Conservation (phyloP, 257 asterid species). For the Mentha longifolia region DNA sequence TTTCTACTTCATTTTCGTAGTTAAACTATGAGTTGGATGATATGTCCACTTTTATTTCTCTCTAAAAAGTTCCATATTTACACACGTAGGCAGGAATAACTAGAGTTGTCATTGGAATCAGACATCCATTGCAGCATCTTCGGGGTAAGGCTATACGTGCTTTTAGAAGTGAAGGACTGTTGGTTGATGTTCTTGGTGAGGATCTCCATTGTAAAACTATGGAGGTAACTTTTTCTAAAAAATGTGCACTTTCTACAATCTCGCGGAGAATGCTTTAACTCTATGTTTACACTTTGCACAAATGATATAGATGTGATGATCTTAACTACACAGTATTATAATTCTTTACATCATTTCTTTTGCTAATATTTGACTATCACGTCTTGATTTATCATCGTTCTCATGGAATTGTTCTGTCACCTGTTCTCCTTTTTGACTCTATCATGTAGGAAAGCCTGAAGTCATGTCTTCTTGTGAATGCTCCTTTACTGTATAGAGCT, state of each 20-base stretch:
- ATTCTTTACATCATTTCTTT: conserved; percentile 10
- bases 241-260: background rate
- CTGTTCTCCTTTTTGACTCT: conserved; percentile 26
- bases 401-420: conserved; percentile 2
- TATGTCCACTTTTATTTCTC: conserved; percentile 22
- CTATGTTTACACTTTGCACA: conserved; percentile 3
- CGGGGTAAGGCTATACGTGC: conserved; percentile 90
- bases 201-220: conserved; percentile 67
- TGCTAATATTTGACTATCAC: conserved; percentile 19
- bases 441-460: conserved; percentile 70
- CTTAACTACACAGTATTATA: background rate
- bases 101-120: conserved; percentile 92
- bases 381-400: conserved; percentile 21
- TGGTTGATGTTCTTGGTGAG: conserved; percentile 94
- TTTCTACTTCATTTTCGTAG: background rate
- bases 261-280: conserved; percentile 2
- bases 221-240: conserved; percentile 55
- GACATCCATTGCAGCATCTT: conserved; percentile 91
- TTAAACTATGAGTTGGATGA: background rate
- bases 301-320: conserved; percentile 19
- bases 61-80: conserved; percentile 28
- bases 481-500: conserved; percentile 95
- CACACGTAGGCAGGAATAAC: conserved; percentile 76
- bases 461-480: conserved; percentile 88
- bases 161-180: conserved; percentile 77